Evolutionary conservation across 176 grass and related monocot genomes (phyloP).

Genomic region (Eragrostis nindensis): DNA sequence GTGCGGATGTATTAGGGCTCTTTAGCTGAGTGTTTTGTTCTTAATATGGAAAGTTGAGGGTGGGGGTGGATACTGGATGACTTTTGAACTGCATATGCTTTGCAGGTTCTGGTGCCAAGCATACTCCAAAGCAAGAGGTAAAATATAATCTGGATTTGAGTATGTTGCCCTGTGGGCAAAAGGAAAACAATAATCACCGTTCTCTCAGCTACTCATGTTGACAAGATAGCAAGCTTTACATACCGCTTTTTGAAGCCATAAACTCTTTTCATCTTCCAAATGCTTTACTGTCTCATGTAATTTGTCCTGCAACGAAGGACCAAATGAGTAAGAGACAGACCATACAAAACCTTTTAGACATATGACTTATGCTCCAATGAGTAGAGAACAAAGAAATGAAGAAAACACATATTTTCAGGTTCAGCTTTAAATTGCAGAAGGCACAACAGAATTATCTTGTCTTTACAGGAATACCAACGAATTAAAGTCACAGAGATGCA

Average conservation of each 20-base stretch:
- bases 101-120: background rate
- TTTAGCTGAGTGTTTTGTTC: no score
- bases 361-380: background rate
- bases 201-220: conserved; percentile 9
- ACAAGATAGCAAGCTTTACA: conserved; percentile 16
- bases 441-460: background rate
- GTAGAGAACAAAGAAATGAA: background rate
- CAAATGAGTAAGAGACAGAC: background rate
- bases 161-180: conserved; percentile 9
- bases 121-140: conserved; percentile 4
- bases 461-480: conserved; percentile 18
- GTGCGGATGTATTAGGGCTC: no score
- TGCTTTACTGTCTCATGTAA: conserved; percentile 59
- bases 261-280: conserved; percentile 69
- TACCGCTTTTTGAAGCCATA: conserved; percentile 65
- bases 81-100: background rate
- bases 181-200: background rate
- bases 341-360: background rate
- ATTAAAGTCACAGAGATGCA: background rate
- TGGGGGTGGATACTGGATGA: background rate
- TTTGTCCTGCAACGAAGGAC: conserved; percentile 50
- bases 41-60: background rate
- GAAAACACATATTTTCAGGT: background rate
- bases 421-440: conserved; percentile 3
- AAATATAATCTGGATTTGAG: conserved; percentile 1